These are phyloP conservation scores for Ganoderma lucidum DNA, from an alignment of 1,284 basidiomycete genomes.

Conservation along the genomic window DNA sequence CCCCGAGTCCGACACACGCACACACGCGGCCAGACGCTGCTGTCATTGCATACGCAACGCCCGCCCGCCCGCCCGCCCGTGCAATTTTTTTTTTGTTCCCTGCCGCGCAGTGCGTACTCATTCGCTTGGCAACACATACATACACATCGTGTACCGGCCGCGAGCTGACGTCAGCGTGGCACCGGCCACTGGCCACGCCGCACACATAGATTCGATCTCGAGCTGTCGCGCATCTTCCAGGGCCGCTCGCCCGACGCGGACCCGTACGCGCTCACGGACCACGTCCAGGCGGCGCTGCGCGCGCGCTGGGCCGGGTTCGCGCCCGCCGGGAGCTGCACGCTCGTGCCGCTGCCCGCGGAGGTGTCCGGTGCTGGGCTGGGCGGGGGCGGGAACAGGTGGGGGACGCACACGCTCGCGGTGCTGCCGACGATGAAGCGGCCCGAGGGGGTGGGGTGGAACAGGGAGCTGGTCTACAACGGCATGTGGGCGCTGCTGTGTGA, in stretches of 20 bases:
- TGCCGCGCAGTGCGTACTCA: too few species aligned
- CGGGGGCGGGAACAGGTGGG: constrained; percentile 15
- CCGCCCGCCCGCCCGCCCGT: background rate
- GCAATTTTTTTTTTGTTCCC: background rate
- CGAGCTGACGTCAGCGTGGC: background rate
- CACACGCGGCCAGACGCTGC: background rate
- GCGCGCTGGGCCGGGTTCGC: constrained; percentile 25
- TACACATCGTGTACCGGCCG: background rate
- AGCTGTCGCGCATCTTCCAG: constrained; percentile 28
- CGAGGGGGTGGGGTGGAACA: constrained; percentile 34
- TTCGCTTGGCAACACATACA: background rate
- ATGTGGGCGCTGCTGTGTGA: constrained; percentile 35
- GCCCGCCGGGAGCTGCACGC: constrained; percentile 32
- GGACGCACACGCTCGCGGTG: constrained; percentile 26
- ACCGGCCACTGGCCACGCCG: background rate
- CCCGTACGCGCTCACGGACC: constrained; percentile 21
- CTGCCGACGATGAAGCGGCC: constrained; percentile 36
- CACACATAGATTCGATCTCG: constrained; percentile 29
- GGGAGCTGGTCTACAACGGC: constrained; percentile 35
- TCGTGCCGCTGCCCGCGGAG: constrained; percentile 23
- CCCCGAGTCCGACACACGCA: background rate
- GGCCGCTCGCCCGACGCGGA: constrained; percentile 18
- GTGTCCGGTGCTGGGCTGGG: background rate
- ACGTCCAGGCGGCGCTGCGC: constrained; percentile 25
- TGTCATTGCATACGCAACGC: background rate